These are phyloP conservation scores for Candida arabinofermentans DNA, from an alignment of 805 yeast species.

Conservation along the genomic window DNA sequence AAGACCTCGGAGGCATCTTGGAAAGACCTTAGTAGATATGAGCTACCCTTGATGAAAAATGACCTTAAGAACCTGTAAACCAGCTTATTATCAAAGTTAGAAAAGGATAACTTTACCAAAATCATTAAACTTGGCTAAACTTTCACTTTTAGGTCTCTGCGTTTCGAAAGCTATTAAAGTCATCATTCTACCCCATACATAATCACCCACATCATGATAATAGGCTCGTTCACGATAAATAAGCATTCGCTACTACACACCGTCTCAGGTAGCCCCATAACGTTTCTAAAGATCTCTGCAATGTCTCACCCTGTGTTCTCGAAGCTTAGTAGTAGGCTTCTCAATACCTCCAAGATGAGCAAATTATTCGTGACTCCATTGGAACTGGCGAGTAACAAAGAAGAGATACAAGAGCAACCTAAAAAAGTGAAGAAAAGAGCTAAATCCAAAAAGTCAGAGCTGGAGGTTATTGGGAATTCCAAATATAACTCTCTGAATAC, in stretches of 20 bases:
- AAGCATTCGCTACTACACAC: constrained; percentile 2
- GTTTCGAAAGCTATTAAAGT: too few species aligned
- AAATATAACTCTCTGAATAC: constrained; percentile 31
- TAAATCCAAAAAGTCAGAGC: neutral
- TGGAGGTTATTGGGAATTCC: constrained; percentile 12
- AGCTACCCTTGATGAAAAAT: too few species aligned
- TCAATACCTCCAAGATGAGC: constrained; percentile 4
- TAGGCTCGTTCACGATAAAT: constrained; percentile 15
- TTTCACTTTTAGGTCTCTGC: too few species aligned
- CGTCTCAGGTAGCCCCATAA: neutral
- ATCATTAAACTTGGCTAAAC: too few species aligned
- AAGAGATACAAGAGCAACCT: neutral
- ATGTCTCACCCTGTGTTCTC: constrained; percentile 9
- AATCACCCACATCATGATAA: constrained; percentile 10
- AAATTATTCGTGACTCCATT: neutral
- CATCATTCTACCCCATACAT: too few species aligned
- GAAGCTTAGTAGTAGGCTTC: constrained; percentile 5
- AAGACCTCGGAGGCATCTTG: too few species aligned
- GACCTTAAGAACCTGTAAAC: too few species aligned
- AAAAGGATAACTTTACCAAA: too few species aligned
- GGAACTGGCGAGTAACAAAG: neutral
- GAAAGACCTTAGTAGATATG: too few species aligned
- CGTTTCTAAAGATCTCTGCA: constrained; percentile 7
- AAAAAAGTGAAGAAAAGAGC: neutral
- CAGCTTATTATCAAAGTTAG: too few species aligned